Evolutionary conservation across 2,329 filamentous ascomycete species (phyloP).

Genomic region (Cyanodermella asteris): DNA sequence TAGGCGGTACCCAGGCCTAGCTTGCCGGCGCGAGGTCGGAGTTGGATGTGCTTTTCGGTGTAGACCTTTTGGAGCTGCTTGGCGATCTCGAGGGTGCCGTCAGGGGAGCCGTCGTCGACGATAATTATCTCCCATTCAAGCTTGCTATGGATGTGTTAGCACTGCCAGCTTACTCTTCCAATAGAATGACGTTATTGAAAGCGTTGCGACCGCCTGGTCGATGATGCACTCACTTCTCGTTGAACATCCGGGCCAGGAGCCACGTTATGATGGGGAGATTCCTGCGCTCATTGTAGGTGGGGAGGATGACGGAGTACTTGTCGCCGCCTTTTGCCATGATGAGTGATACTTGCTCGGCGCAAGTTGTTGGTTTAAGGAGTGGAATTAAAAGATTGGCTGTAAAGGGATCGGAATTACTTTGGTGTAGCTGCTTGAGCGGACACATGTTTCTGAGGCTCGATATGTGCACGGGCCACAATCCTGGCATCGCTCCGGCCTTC

Average conservation of each 20-base stretch:
- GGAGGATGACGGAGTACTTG: slow-evolving; percentile 94
- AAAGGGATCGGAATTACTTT: too few relatives aligned
- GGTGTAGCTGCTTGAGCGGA: too few relatives aligned
- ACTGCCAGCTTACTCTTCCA: not conserved
- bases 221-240: slow-evolving; percentile 43
- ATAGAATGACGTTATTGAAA: not conserved
- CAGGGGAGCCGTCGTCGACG: slow-evolving; percentile 92
- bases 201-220: not conserved
- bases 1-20: slow-evolving; percentile 93
- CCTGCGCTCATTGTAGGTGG: slow-evolving; percentile 94
- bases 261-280: slow-evolving; percentile 90
- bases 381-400: too few relatives aligned
- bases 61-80: slow-evolving; percentile 78
- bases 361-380: too few relatives aligned
- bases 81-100: slow-evolving; percentile 80
- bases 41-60: slow-evolving; percentile 48
- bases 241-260: slow-evolving; percentile 83
- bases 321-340: too few relatives aligned
- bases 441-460: too few relatives aligned
- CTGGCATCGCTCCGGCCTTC: too few relatives aligned
- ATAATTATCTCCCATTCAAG: slow-evolving; percentile 93
- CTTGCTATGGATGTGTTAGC: slow-evolving; percentile 33
- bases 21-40: slow-evolving; percentile 81
- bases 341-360: too few relatives aligned
- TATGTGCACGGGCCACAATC: too few relatives aligned